Evolutionary conservation across 208 protist species (phyloP), one percentile per base, ranked within the genome.

Genomic region (Leishmania amazonensis): DNA sequence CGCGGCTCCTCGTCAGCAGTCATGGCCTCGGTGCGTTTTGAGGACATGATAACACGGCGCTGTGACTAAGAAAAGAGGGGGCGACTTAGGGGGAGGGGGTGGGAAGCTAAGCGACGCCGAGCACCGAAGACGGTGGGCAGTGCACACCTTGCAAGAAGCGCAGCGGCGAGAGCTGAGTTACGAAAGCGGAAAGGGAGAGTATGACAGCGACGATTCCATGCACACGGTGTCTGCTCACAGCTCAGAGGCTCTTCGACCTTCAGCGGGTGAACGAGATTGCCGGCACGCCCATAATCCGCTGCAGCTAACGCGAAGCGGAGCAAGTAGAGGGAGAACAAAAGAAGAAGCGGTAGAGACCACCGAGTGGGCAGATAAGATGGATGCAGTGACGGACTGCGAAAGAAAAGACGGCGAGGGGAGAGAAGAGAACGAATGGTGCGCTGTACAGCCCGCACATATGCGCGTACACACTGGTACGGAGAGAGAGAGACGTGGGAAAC

Each of bases 131-230:
- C 7, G 67, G 40, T 21, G 42, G 24, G 70, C n/a, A 38, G 24
- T 64, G 42, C 19, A 80, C 51, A 38, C 70, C 76, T 42, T 42
- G 58, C 24, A 70, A 80, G 60, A 13, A 77, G 78, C 65, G 68
- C 28, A 51, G 70, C 70, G 70, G 76, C 54, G 71, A 77, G 42
- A 65, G 65, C 21, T 51, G 24, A 54, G 15, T 15, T 45, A 17
- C 5, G 4, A 47, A 53, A 74, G 78, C 7, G 45, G 8, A 51
- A 74, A 75, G 57, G 31, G 31, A 6, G 9, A 38, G 45, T 54
- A 54, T 28, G 40, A 11, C 45, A 51, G 28, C 45, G 47, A 8
- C 70, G 28, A 51, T 51, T 8, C 45, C 11, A 13, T 17, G 11
- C 45, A 24, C 45, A n/a, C 42, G 45, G 11, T 0, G 40, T 60